Evolutionary conservation across 1,139 yeast genomes (phyloP).

Genomic region (Kodamaea fungicola): DNA sequence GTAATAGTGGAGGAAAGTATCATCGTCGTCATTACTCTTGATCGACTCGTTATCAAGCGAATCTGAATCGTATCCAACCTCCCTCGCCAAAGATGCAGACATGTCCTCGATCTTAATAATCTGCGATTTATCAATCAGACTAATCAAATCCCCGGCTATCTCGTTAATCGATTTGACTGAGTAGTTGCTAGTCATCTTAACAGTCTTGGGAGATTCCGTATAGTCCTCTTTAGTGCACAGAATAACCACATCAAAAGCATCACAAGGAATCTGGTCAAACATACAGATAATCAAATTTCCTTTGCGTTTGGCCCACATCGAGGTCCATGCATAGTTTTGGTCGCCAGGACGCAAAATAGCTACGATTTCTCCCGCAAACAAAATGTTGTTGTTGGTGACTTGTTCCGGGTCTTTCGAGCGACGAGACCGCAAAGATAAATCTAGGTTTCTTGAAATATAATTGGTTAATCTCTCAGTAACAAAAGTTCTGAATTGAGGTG

Average conservation of each 20-base stretch:
- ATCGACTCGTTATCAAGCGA: slow-evolving; percentile 1
- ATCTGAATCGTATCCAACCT: slow-evolving; percentile 14
- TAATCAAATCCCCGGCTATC: slow-evolving; percentile 40
- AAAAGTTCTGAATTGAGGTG: slow-evolving; percentile 67
- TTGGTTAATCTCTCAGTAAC: slow-evolving; percentile 54
- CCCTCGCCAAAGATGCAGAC: slow-evolving; percentile 27
- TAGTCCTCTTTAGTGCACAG: slow-evolving; percentile 26
- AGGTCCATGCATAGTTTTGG: slow-evolving; percentile 65
- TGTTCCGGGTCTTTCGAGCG: slow-evolving; percentile 7
- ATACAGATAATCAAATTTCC: slow-evolving; percentile 74
- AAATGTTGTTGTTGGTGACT: slow-evolving; percentile 34
- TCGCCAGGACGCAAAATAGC: slow-evolving; percentile 52
- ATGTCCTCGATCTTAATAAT: slow-evolving; percentile 24
- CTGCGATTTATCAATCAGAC: slow-evolving; percentile 17
- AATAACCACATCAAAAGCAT: slow-evolving; percentile 62
- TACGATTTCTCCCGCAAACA: slow-evolving; percentile 54
- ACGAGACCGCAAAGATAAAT: slow-evolving; percentile 11
- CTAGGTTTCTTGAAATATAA: slow-evolving; percentile 18
- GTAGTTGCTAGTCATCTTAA: slow-evolving; percentile 12
- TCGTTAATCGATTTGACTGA: slow-evolving; percentile 34
- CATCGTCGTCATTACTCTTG: slow-evolving; percentile 7
- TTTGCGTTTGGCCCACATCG: slow-evolving; percentile 82
- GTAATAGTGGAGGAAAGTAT: slow-evolving; percentile 11
- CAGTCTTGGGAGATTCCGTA: background rate
- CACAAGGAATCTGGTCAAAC: slow-evolving; percentile 85